These are phyloP conservation scores for Corniculantispora saksenae DNA, from an alignment of 2,329 filamentous ascomycete species.

Conservation along the genomic window DNA sequence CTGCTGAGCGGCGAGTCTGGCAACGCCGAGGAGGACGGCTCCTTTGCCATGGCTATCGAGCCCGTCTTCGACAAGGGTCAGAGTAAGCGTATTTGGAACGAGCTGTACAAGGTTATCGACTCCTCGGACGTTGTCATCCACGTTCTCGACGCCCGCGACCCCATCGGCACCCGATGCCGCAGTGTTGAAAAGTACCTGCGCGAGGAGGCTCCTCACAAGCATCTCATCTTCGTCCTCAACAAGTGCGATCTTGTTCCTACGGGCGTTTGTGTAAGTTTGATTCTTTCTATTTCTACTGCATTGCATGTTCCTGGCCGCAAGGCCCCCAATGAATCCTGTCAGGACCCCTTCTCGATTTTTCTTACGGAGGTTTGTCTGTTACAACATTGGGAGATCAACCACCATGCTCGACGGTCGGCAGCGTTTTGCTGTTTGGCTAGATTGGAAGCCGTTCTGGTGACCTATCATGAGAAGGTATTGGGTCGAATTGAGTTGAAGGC, in stretches of 20 bases:
- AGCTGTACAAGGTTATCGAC: slow-evolving; percentile 92
- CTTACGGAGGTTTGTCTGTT: slow-evolving; percentile 90
- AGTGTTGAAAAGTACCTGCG: slow-evolving; percentile 81
- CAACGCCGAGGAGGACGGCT: slow-evolving; percentile 48
- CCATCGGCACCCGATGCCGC: slow-evolving; percentile 83
- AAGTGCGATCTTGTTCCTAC: slow-evolving; percentile 82
- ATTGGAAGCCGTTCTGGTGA: slow-evolving; percentile 84
- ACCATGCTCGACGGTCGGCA: slow-evolving; percentile 44
- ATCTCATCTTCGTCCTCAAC: slow-evolving; percentile 59
- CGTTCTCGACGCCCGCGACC: slow-evolving; percentile 86
- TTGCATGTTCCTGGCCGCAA: slow-evolving; percentile 30
- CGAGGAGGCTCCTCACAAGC: slow-evolving; percentile 94
- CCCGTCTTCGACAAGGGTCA: slow-evolving; percentile 94
- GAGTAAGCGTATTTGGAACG: slow-evolving; percentile 95
- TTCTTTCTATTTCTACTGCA: slow-evolving; percentile 20
- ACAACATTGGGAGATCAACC: slow-evolving; percentile 96
- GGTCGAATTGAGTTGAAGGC: slow-evolving; percentile 96
- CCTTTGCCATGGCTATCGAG: slow-evolving; percentile 68
- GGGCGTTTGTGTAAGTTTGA: slow-evolving; percentile 83
- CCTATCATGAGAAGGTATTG: slow-evolving; percentile 73
- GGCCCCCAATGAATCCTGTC: slow-evolving; percentile 70
- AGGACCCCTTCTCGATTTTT: slow-evolving; percentile 74
- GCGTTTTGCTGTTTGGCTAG: slow-evolving; percentile 54
- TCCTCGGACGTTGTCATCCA: slow-evolving; percentile 96
- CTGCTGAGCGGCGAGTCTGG: slow-evolving; percentile 71